Evolutionary conservation across 2,329 filamentous ascomycete species (phyloP).

Genomic region (Diaporthe aspalathi): DNA sequence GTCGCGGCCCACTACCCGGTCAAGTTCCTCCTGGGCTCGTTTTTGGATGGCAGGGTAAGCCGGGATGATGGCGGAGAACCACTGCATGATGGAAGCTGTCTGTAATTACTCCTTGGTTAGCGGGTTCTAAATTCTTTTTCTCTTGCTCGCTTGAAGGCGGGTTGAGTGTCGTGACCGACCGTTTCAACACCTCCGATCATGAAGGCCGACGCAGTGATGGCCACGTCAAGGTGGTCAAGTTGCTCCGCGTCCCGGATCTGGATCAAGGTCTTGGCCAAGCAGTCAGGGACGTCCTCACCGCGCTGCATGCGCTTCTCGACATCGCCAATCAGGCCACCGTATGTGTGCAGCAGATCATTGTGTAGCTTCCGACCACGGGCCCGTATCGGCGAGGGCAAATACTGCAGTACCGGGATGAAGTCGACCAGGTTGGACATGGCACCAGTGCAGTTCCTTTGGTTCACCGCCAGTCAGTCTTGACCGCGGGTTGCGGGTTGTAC

Average conservation of each 20-base stretch:
- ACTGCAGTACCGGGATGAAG: constrained; percentile 9
- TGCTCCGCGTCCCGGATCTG: constrained; percentile 1
- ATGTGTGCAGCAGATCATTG: neutral
- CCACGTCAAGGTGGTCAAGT: constrained; percentile 17
- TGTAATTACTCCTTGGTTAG: neutral
- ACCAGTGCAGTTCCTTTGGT: neutral
- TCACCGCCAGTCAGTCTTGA: neutral
- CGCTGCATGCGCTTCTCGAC: neutral
- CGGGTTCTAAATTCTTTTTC: too few relatives aligned
- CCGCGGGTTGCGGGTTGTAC: too few relatives aligned
- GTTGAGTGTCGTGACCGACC: neutral
- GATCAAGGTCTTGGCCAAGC: constrained; percentile 17
- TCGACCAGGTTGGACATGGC: constrained; percentile 10
- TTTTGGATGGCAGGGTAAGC: constrained; percentile 14
- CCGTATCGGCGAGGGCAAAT: neutral
- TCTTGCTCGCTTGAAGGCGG: too few relatives aligned
- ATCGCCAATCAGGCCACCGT: neutral
- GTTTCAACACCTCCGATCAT: constrained; percentile 23
- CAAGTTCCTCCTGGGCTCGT: constrained; percentile 18
- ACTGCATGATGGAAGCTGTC: constrained; percentile 29
- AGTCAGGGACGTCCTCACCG: neutral
- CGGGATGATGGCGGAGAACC: constrained; percentile 18
- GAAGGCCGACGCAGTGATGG: constrained; percentile 25
- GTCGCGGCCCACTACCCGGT: constrained; percentile 12
- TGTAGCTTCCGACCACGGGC: neutral